Percentiles rank a stretch among this genome's conserved stretches.
phyloP scores from a whole-genome alignment of 2,329 filamentous ascomycete genomes.

The Ophiostoma sp. region DNA sequence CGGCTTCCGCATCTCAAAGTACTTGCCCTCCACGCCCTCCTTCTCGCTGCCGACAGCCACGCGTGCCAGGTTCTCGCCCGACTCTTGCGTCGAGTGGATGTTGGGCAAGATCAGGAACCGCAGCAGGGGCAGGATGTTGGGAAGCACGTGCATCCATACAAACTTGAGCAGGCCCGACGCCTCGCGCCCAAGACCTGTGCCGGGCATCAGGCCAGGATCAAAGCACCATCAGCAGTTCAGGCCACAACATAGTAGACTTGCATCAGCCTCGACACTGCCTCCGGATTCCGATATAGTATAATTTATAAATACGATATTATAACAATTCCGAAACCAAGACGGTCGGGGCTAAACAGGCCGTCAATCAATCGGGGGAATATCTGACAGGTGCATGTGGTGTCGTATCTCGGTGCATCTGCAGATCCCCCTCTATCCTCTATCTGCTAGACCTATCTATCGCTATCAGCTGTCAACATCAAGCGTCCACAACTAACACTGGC shows the following conservation, averaged over 20 bases:
- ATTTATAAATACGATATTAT: no score
- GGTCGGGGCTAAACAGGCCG: no score
- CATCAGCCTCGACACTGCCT: no score
- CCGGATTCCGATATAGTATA: no score
- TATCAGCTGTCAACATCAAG: not conserved
- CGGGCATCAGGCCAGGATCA: constrained; percentile 26
- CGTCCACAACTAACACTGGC: not conserved
- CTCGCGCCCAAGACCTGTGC: constrained; percentile 36
- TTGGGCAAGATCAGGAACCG: constrained; percentile 26
- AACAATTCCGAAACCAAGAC: no score
- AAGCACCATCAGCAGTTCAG: constrained; percentile 4
- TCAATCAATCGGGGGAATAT: no score
- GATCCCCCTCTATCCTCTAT: not conserved
- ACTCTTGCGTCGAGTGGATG: constrained; percentile 38
- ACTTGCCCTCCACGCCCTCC: constrained; percentile 29
- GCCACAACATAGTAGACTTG: no score
- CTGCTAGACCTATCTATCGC: not conserved
- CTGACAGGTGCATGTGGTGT: no score
- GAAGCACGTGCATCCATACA: constrained; percentile 26
- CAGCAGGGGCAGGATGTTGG: constrained; percentile 14
- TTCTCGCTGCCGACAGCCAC: constrained; percentile 33
- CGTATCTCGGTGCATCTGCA: not conserved
- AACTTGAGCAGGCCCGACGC: constrained; percentile 26
- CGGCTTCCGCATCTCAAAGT: constrained; percentile 41
- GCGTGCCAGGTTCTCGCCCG: constrained; percentile 39